Evolutionary conservation across 2,329 filamentous ascomycete genomes (phyloP).

Genomic region (Hymenoscyphus repandus): DNA sequence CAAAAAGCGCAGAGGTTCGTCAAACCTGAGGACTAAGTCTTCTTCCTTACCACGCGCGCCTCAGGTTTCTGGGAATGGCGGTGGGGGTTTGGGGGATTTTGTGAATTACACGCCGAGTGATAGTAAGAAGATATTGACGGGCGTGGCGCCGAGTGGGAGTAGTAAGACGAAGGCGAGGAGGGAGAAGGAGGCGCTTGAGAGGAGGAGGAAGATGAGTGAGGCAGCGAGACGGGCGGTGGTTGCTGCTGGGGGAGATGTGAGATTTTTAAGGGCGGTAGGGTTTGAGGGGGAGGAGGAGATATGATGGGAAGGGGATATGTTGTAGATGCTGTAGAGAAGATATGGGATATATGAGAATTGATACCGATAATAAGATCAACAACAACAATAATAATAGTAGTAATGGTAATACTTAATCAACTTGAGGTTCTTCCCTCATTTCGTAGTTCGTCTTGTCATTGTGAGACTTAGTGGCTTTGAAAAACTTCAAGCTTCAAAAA

Average conservation of each 20-base stretch:
- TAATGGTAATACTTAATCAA: too few relatives aligned
- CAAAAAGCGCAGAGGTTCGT: constrained; percentile 22
- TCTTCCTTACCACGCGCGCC: constrained; percentile 17
- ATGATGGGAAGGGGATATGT: constrained; percentile 16
- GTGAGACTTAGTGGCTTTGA: too few relatives aligned
- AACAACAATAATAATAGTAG: too few relatives aligned
- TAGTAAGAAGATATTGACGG: constrained; percentile 71
- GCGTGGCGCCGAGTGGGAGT: constrained; percentile 85
- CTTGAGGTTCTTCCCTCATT: too few relatives aligned
- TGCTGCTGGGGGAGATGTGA: constrained; percentile 64
- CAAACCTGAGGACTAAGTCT: constrained; percentile 22
- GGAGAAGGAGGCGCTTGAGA: constrained; percentile 81
- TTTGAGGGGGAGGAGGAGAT: constrained; percentile 42
- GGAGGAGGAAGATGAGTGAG: constrained; percentile 62
- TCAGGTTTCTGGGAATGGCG: constrained; percentile 32
- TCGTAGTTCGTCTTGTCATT: too few relatives aligned
- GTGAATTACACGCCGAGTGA: constrained; percentile 89
- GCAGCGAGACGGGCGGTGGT: constrained; percentile 63
- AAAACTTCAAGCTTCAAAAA: too few relatives aligned
- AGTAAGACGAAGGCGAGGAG: constrained; percentile 91
- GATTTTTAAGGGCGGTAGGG: constrained; percentile 34
- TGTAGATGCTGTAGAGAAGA: not conserved
- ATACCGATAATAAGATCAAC: too few relatives aligned
- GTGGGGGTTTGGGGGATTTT: constrained; percentile 50
- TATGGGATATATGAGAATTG: not conserved